Conservation (phyloP, 495 filamentous ascomycete genomes). For the Usnea hakonensis region DNA sequence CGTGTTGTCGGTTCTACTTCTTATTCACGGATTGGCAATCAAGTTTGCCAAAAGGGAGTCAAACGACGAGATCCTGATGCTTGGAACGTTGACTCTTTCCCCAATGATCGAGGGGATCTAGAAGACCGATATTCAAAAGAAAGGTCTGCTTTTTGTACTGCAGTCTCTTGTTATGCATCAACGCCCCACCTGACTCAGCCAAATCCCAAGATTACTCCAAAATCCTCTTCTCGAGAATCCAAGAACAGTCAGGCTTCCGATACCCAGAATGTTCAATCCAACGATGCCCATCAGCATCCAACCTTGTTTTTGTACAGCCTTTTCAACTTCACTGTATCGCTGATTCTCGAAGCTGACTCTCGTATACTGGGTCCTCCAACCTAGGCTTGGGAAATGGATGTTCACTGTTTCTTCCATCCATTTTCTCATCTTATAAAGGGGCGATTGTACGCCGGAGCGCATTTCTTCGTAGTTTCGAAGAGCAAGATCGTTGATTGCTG, state of each 20-base stretch:
- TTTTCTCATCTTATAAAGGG: slow-evolving; percentile 70
- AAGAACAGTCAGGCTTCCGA: not conserved
- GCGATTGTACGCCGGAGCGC: slow-evolving; percentile 70
- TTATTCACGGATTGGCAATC: too few species aligned
- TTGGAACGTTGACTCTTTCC: not conserved
- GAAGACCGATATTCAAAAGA: not conserved
- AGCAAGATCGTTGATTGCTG: slow-evolving; percentile 88
- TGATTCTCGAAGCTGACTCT: slow-evolving; percentile 88
- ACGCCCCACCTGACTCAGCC: not conserved
- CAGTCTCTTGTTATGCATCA: not conserved
- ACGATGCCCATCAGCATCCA: slow-evolving; percentile 42
- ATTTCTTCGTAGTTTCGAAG: slow-evolving; percentile 91
- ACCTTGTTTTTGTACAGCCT: slow-evolving; percentile 60
- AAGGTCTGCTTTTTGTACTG: not conserved
- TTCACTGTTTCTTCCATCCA: slow-evolving; percentile 75
- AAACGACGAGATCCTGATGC: too few species aligned
- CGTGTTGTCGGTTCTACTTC: too few species aligned
- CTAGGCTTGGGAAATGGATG: slow-evolving; percentile 63
- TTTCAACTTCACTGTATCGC: slow-evolving; percentile 75
- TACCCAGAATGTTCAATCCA: slow-evolving; percentile 25
- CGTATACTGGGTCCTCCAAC: slow-evolving; percentile 90
- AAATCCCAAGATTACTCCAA: not conserved
- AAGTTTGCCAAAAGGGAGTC: too few species aligned
- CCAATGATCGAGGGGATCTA: not conserved
- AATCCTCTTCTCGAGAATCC: not conserved